Base-by-base conservation (phyloP, 1,284 basidiomycete genomes). In the Ceratobasidium sp. region DNA sequence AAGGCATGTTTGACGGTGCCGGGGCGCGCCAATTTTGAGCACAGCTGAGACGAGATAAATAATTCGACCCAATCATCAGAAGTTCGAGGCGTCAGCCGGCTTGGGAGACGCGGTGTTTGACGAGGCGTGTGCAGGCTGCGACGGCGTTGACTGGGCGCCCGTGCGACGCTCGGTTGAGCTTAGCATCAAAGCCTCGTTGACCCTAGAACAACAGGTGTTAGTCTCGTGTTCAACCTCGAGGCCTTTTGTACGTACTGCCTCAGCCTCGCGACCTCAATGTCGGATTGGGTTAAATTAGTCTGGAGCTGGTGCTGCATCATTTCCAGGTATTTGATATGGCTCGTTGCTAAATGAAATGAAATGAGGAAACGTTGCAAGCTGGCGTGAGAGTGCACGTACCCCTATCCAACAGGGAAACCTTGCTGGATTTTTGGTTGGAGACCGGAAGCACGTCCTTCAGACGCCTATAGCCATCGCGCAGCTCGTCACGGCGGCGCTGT, bases 391-490 rank as follows among this genome's bases (percentile, higher is more conserved):
- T 11, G 38, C 35, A 85, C 87, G 75, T 78, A 94, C 93, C 92
- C 78, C 93, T 89, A 79, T 95, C 93, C 78, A 96, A 87, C 73
- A 95, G 84, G 74, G 88, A 91, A 67, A 93, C 90, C 84, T 96
- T 95, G 87, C 91, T 93, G 18, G 90, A 89, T 85, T 94, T 92
- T 86, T 95, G 93, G 84, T 92, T 93, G 59, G 91, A 91, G 71
- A 89, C 84, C 28, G 94, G 94, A 75, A 96, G 88, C 67, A 89
- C 90, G 77, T 92, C 91, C 86, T 93, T 93, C 82, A 96, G 89
- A 73, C 90, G 86, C 78, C 89, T 87, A 82, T 95, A 96, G 73
- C 93, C 93, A 74, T 94, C 92, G 72, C 92, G 85, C 78, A 95
- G 89, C 82, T 95, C 93, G 78, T 95, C 92, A 59, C 93, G 89